Evolutionary conservation across 495 filamentous ascomycete genomes (phyloP).

Genomic region (Mytilinidion resinicola): DNA sequence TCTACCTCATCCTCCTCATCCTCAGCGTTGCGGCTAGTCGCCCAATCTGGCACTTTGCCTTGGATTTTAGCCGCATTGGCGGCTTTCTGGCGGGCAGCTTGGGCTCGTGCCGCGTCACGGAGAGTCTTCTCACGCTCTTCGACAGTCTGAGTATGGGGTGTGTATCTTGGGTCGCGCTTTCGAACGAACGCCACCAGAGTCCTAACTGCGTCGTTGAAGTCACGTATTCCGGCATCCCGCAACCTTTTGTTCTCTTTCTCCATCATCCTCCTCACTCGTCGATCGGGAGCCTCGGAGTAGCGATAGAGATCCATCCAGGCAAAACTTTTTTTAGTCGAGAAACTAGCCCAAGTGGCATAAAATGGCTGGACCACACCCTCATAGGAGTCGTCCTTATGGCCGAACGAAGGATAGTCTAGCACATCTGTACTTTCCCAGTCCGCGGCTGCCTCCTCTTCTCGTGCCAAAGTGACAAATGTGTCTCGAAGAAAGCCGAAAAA

Average conservation of each 20-base stretch:
- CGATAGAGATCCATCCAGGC: constrained; percentile 83
- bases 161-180: constrained; percentile 84
- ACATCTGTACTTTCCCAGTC: constrained; percentile 56
- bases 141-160: constrained; percentile 61
- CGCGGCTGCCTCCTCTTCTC: constrained; percentile 69
- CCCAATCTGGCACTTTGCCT: constrained; percentile 72
- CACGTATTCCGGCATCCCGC: constrained; percentile 73
- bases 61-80: constrained; percentile 70
- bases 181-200: constrained; percentile 85
- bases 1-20: constrained; percentile 53
- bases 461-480: constrained; percentile 72
- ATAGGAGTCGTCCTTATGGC: constrained; percentile 57
- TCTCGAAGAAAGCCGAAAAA: constrained; percentile 74
- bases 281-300: constrained; percentile 78
- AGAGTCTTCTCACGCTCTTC: constrained; percentile 73
- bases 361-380: constrained; percentile 70
- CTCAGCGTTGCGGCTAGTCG: constrained; percentile 47
- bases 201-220: constrained; percentile 90
- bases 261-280: constrained; percentile 74
- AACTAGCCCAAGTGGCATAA: constrained; percentile 74
- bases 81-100: constrained; percentile 76
- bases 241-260: constrained; percentile 90
- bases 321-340: constrained; percentile 79
- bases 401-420: constrained; percentile 73
- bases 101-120: constrained; percentile 70